A percentile compares a stretch with the other conserved stretches of the same genome.
phyloP scores from a whole-genome alignment of 1,284 basidiomycete species.

The Heterobasidion irregulare region DNA sequence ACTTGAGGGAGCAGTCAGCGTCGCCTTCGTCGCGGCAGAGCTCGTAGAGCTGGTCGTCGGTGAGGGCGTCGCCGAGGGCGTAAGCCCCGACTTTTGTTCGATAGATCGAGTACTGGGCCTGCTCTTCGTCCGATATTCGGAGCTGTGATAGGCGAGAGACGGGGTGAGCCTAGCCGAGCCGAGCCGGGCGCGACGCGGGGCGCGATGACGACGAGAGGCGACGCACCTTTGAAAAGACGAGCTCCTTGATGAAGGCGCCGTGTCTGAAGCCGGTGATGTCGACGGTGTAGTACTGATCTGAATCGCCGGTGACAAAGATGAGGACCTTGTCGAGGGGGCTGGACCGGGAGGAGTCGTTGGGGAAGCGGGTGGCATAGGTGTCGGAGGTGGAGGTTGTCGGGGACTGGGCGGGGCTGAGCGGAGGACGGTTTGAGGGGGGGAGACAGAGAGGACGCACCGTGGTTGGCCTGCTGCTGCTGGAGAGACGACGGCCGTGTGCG shows the following conservation, averaged over 20 bases:
- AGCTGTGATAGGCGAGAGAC: constrained; percentile 44
- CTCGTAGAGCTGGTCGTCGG: constrained; percentile 59
- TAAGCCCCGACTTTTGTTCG: constrained; percentile 76
- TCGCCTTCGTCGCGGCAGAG: constrained; percentile 72
- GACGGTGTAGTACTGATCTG: constrained; percentile 72
- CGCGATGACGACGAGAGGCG: constrained; percentile 3
- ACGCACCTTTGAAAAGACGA: constrained; percentile 76
- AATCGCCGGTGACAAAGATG: constrained; percentile 76
- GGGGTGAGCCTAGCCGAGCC: constrained; percentile 1
- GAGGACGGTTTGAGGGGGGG: constrained; percentile 9
- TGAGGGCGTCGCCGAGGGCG: constrained; percentile 64
- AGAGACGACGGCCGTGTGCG: constrained; percentile 15
- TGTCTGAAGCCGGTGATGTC: constrained; percentile 68
- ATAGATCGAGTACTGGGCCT: constrained; percentile 71
- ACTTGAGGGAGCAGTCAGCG: constrained; percentile 69
- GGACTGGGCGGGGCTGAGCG: constrained; percentile 26
- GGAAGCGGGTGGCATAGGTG: constrained; percentile 13
- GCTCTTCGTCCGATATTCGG: constrained; percentile 79
- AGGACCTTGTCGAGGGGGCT: constrained; percentile 36
- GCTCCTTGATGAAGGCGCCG: constrained; percentile 73
- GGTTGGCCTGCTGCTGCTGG: constrained; percentile 18
- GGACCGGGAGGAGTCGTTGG: constrained; percentile 13
- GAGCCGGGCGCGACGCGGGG: neutral
- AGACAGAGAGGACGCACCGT: constrained; percentile 26
- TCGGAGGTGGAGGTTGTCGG: constrained; percentile 31